phyloP scores from a whole-genome alignment of 1,139 yeast species.

The Zygoascus hellenicus region DNA sequence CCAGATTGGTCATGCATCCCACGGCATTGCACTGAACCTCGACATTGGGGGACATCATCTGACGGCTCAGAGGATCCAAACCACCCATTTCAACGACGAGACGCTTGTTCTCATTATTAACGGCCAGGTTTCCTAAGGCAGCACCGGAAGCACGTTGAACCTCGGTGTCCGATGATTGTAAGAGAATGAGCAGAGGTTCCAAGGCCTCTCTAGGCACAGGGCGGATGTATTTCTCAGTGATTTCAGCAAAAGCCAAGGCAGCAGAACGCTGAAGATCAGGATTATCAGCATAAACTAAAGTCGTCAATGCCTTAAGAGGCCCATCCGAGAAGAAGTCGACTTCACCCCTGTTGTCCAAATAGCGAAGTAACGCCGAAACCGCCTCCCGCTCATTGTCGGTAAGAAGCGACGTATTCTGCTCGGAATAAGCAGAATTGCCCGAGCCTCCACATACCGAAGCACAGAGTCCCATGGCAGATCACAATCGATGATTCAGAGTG shows the following conservation, averaged over 20 bases:
- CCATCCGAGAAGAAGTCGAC: constrained; percentile 77
- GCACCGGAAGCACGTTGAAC: constrained; percentile 99
- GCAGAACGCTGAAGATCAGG: constrained; percentile 95
- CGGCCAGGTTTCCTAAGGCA: constrained; percentile 94
- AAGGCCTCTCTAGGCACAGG: constrained; percentile 86
- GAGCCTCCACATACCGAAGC: constrained; percentile 6
- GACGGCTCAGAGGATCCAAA: constrained; percentile 88
- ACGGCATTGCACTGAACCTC: constrained; percentile 99
- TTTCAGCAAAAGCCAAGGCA: constrained; percentile 97
- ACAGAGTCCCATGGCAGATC: constrained; percentile 7
- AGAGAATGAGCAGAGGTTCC: constrained; percentile 82
- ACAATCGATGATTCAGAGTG: background rate
- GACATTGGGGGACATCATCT: constrained; percentile 94
- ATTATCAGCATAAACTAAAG: constrained; percentile 90
- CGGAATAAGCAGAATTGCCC: constrained; percentile 1
- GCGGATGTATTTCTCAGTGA: constrained; percentile 79
- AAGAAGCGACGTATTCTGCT: constrained; percentile 60
- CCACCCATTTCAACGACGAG: constrained; percentile 98
- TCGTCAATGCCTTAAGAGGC: constrained; percentile 81
- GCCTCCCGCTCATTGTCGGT: constrained; percentile 99
- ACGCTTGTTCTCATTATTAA: constrained; percentile 87
- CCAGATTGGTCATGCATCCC: constrained; percentile 95
- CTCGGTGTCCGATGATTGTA: constrained; percentile 86
- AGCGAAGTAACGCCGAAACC: constrained; percentile 80
- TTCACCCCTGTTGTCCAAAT: constrained; percentile 67